Percentiles rank a stretch among this genome's conserved stretches.
Evolutionary conservation across 768 basidiomycete genomes (phyloP).

Genomic region (Podaxis sp.): DNA sequence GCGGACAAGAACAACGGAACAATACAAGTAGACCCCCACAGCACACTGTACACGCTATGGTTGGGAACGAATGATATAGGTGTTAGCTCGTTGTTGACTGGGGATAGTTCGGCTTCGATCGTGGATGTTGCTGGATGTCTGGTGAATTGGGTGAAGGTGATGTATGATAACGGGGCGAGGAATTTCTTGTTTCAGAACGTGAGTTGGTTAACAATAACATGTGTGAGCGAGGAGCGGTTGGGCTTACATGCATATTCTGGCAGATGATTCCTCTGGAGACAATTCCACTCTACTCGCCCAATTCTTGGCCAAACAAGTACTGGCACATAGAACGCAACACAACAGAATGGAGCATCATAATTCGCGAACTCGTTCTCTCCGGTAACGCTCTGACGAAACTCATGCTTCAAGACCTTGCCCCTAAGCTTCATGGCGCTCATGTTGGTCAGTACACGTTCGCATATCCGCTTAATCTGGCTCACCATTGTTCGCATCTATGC

Average conservation of each 20-base stretch:
- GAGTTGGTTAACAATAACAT: not conserved
- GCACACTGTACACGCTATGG: constrained; percentile 67
- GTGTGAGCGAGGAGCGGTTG: not conserved
- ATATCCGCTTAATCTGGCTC: not conserved
- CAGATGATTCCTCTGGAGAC: constrained; percentile 59
- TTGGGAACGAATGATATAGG: constrained; percentile 70
- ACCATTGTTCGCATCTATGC: not conserved
- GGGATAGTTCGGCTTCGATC: constrained; percentile 49
- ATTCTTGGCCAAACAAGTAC: constrained; percentile 46
- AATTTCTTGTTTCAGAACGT: constrained; percentile 62
- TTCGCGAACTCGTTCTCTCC: constrained; percentile 48
- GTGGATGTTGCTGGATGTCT: constrained; percentile 58
- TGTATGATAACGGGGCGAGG: constrained; percentile 58
- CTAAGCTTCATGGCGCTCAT: constrained; percentile 50
- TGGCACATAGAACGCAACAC: constrained; percentile 51
- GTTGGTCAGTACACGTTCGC: constrained; percentile 40
- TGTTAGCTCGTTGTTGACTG: constrained; percentile 49
- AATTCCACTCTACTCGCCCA: constrained; percentile 43
- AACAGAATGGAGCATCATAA: constrained; percentile 56
- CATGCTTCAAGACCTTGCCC: constrained; percentile 47
- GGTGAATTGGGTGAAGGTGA: constrained; percentile 54
- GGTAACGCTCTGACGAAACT: constrained; percentile 53
- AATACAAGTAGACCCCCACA: constrained; percentile 34
- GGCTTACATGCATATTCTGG: not conserved
- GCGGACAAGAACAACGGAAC: constrained; percentile 39